phyloP scores from a whole-genome alignment of 768 basidiomycete genomes.

The Phylloporus sp. region DNA sequence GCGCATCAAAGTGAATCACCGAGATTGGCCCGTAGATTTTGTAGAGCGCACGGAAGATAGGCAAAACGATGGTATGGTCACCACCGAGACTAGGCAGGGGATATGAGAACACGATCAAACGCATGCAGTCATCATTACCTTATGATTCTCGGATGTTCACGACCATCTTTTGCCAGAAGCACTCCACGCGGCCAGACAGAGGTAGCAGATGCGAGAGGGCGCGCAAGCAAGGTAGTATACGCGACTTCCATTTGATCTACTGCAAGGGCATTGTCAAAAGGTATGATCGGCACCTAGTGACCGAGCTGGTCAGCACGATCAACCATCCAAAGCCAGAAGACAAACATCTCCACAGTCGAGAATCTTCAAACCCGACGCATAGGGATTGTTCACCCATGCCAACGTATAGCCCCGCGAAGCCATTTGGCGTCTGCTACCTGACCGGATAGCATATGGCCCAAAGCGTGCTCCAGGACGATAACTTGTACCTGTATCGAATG shows the following conservation, averaged over 20 bases:
- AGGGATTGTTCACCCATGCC: constrained; percentile 70
- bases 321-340: neutral
- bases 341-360: constrained; percentile 82
- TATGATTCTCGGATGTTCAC: constrained; percentile 69
- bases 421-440: constrained; percentile 66
- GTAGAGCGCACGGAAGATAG: constrained; percentile 75
- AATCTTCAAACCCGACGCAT: constrained; percentile 49
- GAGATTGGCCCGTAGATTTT: constrained; percentile 77
- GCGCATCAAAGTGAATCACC: constrained; percentile 81
- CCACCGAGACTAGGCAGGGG: constrained; percentile 52
- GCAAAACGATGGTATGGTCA: constrained; percentile 84
- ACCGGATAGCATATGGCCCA: constrained; percentile 81
- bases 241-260: constrained; percentile 86
- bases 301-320: neutral
- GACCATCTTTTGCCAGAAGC: constrained; percentile 49
- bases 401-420: constrained; percentile 59
- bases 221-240: constrained; percentile 68
- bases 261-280: constrained; percentile 80
- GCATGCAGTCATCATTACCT: constrained; percentile 33
- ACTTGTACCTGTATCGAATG: constrained; percentile 64
- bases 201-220: constrained; percentile 36
- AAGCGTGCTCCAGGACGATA: constrained; percentile 72
- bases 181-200: constrained; percentile 25
- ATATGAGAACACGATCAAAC: neutral
- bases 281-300: constrained; percentile 62